A percentile compares a stretch with the other conserved stretches of the same genome.
Conservation (phyloP, 257 asterid species). For the Solanum bukasovii region DNA sequence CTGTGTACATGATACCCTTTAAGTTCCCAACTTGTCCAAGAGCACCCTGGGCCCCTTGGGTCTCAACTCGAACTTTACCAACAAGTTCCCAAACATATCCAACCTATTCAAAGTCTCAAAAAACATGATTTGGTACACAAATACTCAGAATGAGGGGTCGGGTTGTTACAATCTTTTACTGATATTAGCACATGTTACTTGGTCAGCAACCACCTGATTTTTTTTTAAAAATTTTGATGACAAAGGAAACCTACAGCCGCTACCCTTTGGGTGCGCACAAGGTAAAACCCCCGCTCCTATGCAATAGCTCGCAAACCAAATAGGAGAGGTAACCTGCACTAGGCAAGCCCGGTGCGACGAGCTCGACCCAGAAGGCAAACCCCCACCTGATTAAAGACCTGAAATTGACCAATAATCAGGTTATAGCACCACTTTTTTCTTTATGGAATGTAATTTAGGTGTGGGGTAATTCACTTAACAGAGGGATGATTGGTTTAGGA, state of each 20-base stretch:
- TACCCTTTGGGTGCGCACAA: no score
- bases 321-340: no score
- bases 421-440: not conserved
- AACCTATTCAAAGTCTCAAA: not conserved
- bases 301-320: no score
- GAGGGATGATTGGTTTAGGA: not conserved
- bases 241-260: no score
- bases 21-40: not conserved
- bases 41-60: not conserved
- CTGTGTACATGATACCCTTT: not conserved
- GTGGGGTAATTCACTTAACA: not conserved
- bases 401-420: not conserved
- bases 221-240: no score
- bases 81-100: not conserved
- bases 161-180: not conserved
- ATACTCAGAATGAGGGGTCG: not conserved
- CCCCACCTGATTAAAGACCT: not conserved
- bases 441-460: not conserved
- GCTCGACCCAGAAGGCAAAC: no score
- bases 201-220: not conserved
- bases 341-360: no score
- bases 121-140: not conserved
- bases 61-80: not conserved
- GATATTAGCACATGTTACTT: not conserved
- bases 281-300: no score